A percentile compares a stretch with the other conserved stretches of the same genome.
These are phyloP conservation scores for Rasamsonia emersonii DNA, from an alignment of 2,329 filamentous ascomycete species.

Conservation along the genomic window DNA sequence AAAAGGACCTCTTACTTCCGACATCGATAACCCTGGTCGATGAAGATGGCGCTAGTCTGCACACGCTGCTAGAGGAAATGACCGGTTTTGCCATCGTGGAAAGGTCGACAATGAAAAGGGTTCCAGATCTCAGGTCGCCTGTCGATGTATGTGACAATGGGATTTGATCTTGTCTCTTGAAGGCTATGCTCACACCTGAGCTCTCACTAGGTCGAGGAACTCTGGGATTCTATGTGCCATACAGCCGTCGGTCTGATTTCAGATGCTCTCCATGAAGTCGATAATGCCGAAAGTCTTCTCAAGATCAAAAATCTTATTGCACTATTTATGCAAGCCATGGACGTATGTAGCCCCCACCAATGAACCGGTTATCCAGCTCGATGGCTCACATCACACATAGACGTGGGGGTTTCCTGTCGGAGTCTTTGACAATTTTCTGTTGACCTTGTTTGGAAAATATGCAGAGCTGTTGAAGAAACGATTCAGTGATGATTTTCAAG, in stretches of 20 bases:
- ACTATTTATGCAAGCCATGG: slow-evolving; percentile 97
- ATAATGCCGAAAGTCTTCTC: slow-evolving; percentile 80
- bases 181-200: no score
- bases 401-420: slow-evolving; percentile 84
- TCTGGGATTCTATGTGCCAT: slow-evolving; percentile 98
- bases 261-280: slow-evolving; percentile 67
- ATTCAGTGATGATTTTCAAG: slow-evolving; percentile 93
- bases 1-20: slow-evolving; percentile 85
- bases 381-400: slow-evolving; percentile 33
- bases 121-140: slow-evolving; percentile 69
- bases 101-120: slow-evolving; percentile 80
- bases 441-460: slow-evolving; percentile 91
- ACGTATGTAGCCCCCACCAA: slow-evolving; percentile 45
- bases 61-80: slow-evolving; percentile 84
- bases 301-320: slow-evolving; percentile 91
- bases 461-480: slow-evolving; percentile 80
- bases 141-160: slow-evolving; percentile 57
- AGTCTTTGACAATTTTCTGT: slow-evolving; percentile 71
- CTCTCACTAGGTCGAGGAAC: slow-evolving; percentile 67
- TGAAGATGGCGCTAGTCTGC: slow-evolving; percentile 78
- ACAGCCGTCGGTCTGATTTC: slow-evolving; percentile 74
- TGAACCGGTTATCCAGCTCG: slow-evolving; percentile 2
- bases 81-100: slow-evolving; percentile 96
- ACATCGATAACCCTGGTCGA: slow-evolving; percentile 65
- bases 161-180: no score